Evolutionary conservation across 2,329 filamentous ascomycete species (phyloP), one percentile per base, ranked within the genome.

Genomic region (Epichloe brachyelytri): DNA sequence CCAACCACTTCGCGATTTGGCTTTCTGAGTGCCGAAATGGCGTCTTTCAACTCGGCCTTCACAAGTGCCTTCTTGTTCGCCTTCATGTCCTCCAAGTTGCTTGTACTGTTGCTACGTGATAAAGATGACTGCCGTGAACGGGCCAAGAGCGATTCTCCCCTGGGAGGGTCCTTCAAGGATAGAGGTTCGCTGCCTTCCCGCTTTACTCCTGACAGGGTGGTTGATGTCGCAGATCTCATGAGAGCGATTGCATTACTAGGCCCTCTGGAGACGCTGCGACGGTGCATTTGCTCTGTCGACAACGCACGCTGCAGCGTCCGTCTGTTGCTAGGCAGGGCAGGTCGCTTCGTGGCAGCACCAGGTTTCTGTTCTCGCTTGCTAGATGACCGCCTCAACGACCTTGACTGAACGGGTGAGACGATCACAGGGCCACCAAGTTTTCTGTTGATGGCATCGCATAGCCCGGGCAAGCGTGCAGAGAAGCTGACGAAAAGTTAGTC

Each of bases 401-500:
- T 78, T 10, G 75, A 70, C 57, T 79, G 80, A 1, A 71, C 64
- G 7, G 74, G 68, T 4, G 82, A 75, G 20, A 78, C 68, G 53
- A 80, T 78, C 8, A 79, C 72, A 1, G 85, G 86, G 0, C 86
- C 86, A 15, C 87, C 86, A 4, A 91, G 74, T 63, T 89, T 89
- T 56, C 80, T 81, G 64, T 84, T 88, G 53, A 90, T 80, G 4
- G 75, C 72, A 45, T 82, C 76, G 59, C 85, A 88, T 14, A 83
- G 71, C 37, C 85, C 78, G 1, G 86, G 85, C n/a, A 90, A 71
- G 36, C 86, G 82, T 14, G 85, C 79, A 36, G 84, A 82, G 62
- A 88, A 93, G 67, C 81, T 85, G 54, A 36, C 30, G 14, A 2
- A 10, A 37, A 46, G 53, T 78, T 57, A 78, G 71, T 44, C 44